These are phyloP conservation scores for Astathelohania contejeani DNA, from an alignment of 371 early-diverging fungal genomes.

Conservation along the genomic window DNA sequence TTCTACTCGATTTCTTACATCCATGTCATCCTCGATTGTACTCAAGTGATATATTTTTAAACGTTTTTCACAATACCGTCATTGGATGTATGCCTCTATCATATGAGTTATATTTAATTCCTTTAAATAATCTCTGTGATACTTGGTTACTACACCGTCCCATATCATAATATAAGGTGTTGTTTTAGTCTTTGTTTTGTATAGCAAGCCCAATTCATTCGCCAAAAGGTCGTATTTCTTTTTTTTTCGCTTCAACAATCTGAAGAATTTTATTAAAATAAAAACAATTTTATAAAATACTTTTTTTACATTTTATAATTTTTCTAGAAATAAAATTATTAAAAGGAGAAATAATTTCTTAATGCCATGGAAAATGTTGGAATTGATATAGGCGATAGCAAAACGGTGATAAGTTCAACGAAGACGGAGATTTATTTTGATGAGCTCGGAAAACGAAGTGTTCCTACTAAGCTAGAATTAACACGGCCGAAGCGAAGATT, in stretches of 20 bases:
- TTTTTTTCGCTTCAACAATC: neutral
- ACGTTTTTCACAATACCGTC: neutral
- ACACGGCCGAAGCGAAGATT: slow-evolving; percentile 29
- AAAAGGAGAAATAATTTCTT: slow-evolving; percentile 1
- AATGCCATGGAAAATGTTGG: slow-evolving; percentile 28
- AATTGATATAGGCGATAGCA: slow-evolving; percentile 42
- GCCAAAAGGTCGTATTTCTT: too few species aligned
- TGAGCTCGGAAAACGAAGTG: slow-evolving; percentile 27
- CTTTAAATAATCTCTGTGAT: too few species aligned
- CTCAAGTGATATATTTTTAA: too few species aligned
- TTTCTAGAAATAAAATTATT: neutral
- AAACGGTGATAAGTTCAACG: slow-evolving; percentile 31
- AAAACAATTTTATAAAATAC: neutral
- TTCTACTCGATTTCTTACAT: too few species aligned
- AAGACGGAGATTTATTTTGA: slow-evolving; percentile 30
- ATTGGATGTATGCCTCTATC: neutral
- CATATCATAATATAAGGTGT: too few species aligned
- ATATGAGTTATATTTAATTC: neutral
- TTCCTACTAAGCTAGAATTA: slow-evolving; percentile 32
- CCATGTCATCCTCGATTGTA: too few species aligned
- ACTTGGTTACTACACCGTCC: too few species aligned
- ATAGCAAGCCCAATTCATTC: too few species aligned
- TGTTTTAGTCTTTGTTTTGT: too few species aligned
- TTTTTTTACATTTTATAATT: neutral
- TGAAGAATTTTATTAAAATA: neutral